Evolutionary conservation across 2,329 filamentous ascomycete species (phyloP), one percentile per base, ranked within the genome.

Genomic region (Ciborinia camelliae): DNA sequence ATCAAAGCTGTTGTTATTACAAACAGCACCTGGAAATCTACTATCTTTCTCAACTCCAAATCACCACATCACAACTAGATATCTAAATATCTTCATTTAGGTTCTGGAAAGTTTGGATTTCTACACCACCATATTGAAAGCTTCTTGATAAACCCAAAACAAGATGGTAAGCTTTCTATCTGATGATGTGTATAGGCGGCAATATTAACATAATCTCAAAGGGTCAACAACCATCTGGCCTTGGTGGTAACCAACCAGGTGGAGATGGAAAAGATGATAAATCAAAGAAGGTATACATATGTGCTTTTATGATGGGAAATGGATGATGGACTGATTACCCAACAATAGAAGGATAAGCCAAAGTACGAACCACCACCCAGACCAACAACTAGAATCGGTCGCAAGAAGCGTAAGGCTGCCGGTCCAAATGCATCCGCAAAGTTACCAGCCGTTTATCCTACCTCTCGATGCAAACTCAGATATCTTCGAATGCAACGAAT

Each of bases 321-420:
- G 41, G 43, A 50, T 30, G 28, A 58, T 47, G 66, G 64, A 59
- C 69, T 74, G 57, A 73, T 62, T n/a, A 45, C 20, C 26, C 43
- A 37, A 66, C 45, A 67, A 72, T 75, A 97, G 94, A 98, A 99
- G 86, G 94, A 99, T 69, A 99, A 99, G 89, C 95, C 95, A 77
- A 98, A 97, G 90, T 99, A 99, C 84, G 95, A 99, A 80, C 95
- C 95, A 70, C 95, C 95, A 72, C 95, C 95, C 79, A 90, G 94
- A 75, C 95, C 95, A 69, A 99, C 95, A 68, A 98, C 95, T 71
- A 91, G 95, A 77, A 90, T 99, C 77, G 95, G 95, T 67, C 91
- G 94, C 76, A 97, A 96, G 90, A 99, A 99, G 90, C 94, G 93
- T 85, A 97, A 91, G 88, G 86, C 87, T 58, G 92, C 90, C 66